phyloP scores from a whole-genome alignment of 1,284 basidiomycete species.

The Trichosporon sp. region DNA sequence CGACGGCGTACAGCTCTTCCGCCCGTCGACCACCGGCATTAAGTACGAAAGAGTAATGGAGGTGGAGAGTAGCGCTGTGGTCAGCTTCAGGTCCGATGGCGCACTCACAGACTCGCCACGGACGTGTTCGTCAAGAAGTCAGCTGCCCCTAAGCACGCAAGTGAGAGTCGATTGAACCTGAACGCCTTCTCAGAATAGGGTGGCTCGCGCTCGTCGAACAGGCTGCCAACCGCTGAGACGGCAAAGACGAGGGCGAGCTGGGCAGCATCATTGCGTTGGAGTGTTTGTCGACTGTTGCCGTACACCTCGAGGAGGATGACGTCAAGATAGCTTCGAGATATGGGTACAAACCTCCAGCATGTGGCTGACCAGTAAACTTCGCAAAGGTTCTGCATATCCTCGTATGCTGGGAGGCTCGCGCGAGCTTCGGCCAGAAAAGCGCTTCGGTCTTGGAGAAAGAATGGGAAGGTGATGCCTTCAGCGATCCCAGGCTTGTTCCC shows the following conservation, averaged over 20 bases:
- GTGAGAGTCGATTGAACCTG: conserved; percentile 12
- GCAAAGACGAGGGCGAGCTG: conserved; percentile 11
- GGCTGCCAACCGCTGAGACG: conserved; percentile 4
- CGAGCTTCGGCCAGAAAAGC: conserved; percentile 9
- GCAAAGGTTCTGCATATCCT: conserved; percentile 11
- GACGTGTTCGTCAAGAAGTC: conserved; percentile 1
- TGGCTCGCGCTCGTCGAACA: conserved; percentile 4
- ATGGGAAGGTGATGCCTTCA: conserved; percentile 7
- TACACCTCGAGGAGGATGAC: background rate
- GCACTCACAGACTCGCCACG: background rate
- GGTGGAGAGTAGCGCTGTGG: background rate
- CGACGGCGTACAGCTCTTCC: conserved; percentile 12
- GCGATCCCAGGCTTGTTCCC: background rate
- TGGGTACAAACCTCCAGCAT: conserved; percentile 8
- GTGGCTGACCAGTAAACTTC: conserved; percentile 15
- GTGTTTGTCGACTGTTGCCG: conserved; percentile 10
- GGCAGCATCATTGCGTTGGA: conserved; percentile 15
- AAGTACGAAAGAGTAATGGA: conserved; percentile 12
- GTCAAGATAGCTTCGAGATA: conserved; percentile 14
- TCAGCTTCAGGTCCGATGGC: background rate
- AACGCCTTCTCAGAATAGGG: conserved; percentile 3
- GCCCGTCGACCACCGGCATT: conserved; percentile 5
- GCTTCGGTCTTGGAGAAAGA: conserved; percentile 10
- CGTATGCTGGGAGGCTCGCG: conserved; percentile 3
- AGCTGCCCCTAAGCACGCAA: background rate